A percentile compares a stretch with the other conserved stretches of the same genome.
Evolutionary conservation across 2,329 filamentous ascomycete genomes (phyloP).

Genomic region (Didymella pomorum): DNA sequence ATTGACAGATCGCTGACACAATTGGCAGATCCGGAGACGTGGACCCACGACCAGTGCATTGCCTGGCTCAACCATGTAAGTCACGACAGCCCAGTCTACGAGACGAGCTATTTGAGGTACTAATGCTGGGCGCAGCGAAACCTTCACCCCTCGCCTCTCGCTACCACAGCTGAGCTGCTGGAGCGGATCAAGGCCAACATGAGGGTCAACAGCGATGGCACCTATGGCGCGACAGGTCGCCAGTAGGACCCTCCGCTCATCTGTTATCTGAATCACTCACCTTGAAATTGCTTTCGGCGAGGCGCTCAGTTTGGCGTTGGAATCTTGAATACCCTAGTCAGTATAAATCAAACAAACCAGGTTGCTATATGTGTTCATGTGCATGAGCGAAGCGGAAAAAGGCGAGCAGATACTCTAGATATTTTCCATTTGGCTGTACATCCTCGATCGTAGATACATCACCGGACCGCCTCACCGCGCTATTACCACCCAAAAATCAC

Average conservation of each 20-base stretch:
- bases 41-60: conserved; percentile 81
- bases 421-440: background rate
- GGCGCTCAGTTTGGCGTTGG: background rate
- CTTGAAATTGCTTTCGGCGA: background rate
- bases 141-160: conserved; percentile 65
- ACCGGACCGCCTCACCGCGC: background rate
- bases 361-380: no score
- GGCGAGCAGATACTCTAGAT: background rate
- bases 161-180: conserved; percentile 69
- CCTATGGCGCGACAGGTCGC: conserved; percentile 12
- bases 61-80: conserved; percentile 83
- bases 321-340: conserved; percentile 6
- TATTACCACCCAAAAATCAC: background rate
- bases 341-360: background rate
- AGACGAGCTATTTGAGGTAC: no score
- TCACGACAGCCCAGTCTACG: conserved; percentile 28
- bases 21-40: conserved; percentile 67
- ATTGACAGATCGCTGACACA: conserved; percentile 4
- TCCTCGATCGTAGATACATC: background rate
- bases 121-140: no score
- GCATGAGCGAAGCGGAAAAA: no score
- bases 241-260: background rate
- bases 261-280: background rate
- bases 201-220: conserved; percentile 50
- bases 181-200: conserved; percentile 75